phyloP scores from a whole-genome alignment of 2,329 filamentous ascomycete species.

The Fusarium anguioides region DNA sequence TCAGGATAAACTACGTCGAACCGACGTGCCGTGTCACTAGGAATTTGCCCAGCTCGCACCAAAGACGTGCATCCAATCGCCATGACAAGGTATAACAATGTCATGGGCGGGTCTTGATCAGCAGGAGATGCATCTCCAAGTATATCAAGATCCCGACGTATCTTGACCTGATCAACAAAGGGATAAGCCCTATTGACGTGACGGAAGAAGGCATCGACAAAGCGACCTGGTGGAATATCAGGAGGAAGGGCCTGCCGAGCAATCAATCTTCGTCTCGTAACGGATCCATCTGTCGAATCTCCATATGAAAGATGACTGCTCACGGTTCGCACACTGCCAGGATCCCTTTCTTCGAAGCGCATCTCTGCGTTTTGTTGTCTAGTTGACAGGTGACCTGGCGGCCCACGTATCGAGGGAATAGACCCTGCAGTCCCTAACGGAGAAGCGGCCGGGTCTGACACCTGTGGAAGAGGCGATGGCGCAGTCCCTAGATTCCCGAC shows the following conservation, averaged over 20 bases:
- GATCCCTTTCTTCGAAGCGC: slow-evolving; percentile 33
- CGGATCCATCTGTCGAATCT: slow-evolving; percentile 33
- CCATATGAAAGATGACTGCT: slow-evolving; percentile 41
- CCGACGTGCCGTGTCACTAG: slow-evolving; percentile 46
- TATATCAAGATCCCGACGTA: slow-evolving; percentile 51
- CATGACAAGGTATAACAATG: slow-evolving; percentile 57
- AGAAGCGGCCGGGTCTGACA: slow-evolving; percentile 29
- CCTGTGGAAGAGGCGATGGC: slow-evolving; percentile 25
- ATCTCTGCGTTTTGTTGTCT: slow-evolving; percentile 24
- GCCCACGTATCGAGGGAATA: slow-evolving; percentile 7
- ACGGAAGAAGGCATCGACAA: slow-evolving; percentile 58
- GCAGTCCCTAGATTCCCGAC: slow-evolving; percentile 4
- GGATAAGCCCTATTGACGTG: slow-evolving; percentile 60
- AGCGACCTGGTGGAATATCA: slow-evolving; percentile 47
- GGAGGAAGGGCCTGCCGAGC: slow-evolving; percentile 36
- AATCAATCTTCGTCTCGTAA: slow-evolving; percentile 28
- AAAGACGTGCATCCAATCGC: slow-evolving; percentile 59
- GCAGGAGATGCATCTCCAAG: slow-evolving; percentile 46
- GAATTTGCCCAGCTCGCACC: slow-evolving; percentile 55
- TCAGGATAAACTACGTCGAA: slow-evolving; percentile 54
- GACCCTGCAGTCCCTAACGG: slow-evolving; percentile 22
- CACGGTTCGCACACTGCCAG: slow-evolving; percentile 34
- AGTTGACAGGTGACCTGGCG: slow-evolving; percentile 15
- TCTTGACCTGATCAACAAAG: slow-evolving; percentile 54
- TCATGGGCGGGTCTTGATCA: slow-evolving; percentile 44